phyloP scores from a whole-genome alignment of 2,329 filamentous ascomycete genomes.

The Trichoderma polysporum region DNA sequence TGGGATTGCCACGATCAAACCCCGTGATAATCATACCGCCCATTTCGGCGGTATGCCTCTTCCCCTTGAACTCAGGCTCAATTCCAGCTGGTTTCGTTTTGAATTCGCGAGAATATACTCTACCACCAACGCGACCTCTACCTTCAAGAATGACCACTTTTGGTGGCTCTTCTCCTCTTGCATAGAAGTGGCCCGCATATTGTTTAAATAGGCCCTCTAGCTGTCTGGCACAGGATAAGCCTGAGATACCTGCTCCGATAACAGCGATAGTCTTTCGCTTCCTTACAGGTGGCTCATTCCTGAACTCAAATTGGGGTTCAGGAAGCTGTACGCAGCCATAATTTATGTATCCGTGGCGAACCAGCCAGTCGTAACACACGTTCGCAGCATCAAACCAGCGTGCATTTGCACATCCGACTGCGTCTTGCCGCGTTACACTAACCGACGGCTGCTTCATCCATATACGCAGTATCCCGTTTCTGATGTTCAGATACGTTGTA shows the following conservation, averaged over 20 bases:
- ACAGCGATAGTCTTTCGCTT: slow-evolving; percentile 76
- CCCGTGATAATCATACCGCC: slow-evolving; percentile 98
- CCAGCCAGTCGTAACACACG: slow-evolving; percentile 88
- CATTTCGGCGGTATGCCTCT: slow-evolving; percentile 84
- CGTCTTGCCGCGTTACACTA: slow-evolving; percentile 78
- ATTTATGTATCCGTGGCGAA: slow-evolving; percentile 91
- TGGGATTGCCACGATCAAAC: slow-evolving; percentile 90
- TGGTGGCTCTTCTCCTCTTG: slow-evolving; percentile 66
- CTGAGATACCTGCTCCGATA: slow-evolving; percentile 91
- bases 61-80: slow-evolving; percentile 55
- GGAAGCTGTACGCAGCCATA: slow-evolving; percentile 80
- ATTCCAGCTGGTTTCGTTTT: slow-evolving; percentile 56
- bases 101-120: slow-evolving; percentile 81
- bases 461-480: slow-evolving; percentile 87
- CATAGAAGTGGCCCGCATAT: slow-evolving; percentile 66
- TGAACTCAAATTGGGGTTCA: slow-evolving; percentile 43
- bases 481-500: slow-evolving; percentile 92
- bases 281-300: slow-evolving; percentile 36
- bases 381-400: slow-evolving; percentile 88
- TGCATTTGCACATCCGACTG: slow-evolving; percentile 82
- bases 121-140: slow-evolving; percentile 80
- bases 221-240: slow-evolving; percentile 87
- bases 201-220: slow-evolving; percentile 83
- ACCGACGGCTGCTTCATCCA: slow-evolving; percentile 87
- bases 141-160: slow-evolving; percentile 82